Evolutionary conservation across 495 filamentous ascomycete species (phyloP).

Genomic region (Clavariopsis aquatica): DNA sequence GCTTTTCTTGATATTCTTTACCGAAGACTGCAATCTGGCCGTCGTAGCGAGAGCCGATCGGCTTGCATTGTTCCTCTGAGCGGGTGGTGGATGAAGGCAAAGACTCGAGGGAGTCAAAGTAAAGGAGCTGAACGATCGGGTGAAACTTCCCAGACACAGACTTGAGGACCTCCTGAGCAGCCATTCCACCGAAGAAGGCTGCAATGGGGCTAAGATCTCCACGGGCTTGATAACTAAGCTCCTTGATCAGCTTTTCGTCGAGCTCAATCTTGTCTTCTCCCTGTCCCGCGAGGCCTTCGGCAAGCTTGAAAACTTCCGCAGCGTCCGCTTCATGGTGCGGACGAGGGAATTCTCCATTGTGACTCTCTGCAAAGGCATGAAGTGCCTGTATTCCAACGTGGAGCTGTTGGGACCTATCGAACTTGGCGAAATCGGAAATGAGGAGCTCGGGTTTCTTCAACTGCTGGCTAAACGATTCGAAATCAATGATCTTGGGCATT

Average conservation of each 20-base stretch:
- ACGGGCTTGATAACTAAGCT: constrained; percentile 92
- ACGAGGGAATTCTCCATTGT: constrained; percentile 69
- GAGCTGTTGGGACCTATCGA: constrained; percentile 87
- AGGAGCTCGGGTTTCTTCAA: constrained; percentile 85
- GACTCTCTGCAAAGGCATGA: constrained; percentile 72
- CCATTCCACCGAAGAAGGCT: constrained; percentile 92
- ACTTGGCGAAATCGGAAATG: constrained; percentile 95
- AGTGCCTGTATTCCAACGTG: constrained; percentile 93
- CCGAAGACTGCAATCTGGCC: constrained; percentile 98
- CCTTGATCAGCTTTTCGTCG: constrained; percentile 88
- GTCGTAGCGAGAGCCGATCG: constrained; percentile 81
- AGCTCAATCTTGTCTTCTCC: constrained; percentile 76
- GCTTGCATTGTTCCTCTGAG: constrained; percentile 85
- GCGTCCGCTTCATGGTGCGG: constrained; percentile 86
- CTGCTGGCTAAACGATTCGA: constrained; percentile 73
- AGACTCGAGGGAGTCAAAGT: constrained; percentile 96
- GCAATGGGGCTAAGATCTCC: constrained; percentile 91
- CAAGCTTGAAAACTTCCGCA: constrained; percentile 68
- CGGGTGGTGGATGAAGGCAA: constrained; percentile 71
- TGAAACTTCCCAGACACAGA: constrained; percentile 97
- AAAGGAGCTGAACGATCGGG: constrained; percentile 89
- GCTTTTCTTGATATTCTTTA: constrained; percentile 87
- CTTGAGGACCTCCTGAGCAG: constrained; percentile 95
- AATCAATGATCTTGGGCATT: constrained; percentile 93
- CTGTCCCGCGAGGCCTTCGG: constrained; percentile 64